A percentile compares a stretch with the other conserved stretches of the same genome.
These are phyloP conservation scores for Colletotrichum camelliae DNA, from an alignment of 2,329 filamentous ascomycete species.

Conservation along the genomic window DNA sequence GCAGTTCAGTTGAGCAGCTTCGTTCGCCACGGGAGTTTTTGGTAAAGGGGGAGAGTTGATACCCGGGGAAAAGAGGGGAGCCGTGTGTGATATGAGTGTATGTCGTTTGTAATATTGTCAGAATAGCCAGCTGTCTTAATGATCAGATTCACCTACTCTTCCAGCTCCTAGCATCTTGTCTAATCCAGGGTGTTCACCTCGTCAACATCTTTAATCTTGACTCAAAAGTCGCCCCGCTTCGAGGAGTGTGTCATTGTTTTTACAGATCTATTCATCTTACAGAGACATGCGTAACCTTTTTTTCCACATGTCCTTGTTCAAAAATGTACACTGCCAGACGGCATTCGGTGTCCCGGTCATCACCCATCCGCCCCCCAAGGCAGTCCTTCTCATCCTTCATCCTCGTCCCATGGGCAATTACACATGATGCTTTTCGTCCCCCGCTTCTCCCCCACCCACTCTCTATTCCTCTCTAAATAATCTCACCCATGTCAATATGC, in stretches of 20 bases:
- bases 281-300: conserved; percentile 25
- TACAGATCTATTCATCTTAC: conserved; percentile 45
- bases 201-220: background rate
- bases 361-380: background rate
- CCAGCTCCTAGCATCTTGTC: background rate
- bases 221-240: background rate
- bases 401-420: background rate
- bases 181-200: background rate
- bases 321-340: conserved; percentile 23
- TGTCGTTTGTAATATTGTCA: background rate
- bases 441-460: background rate
- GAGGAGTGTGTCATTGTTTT: conserved; percentile 32
- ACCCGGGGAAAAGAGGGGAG: conserved; percentile 3
- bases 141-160: background rate
- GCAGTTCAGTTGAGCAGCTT: conserved; percentile 57
- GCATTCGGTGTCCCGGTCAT: conserved; percentile 1
- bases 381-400: background rate
- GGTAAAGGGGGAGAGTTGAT: conserved; percentile 3
- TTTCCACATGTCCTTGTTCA: conserved; percentile 10
- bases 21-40: conserved; percentile 27
- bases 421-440: background rate
- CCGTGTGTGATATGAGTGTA: background rate
- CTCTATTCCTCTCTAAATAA: conserved; percentile 52
- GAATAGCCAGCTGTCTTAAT: background rate
- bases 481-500: conserved; percentile 74